These are phyloP conservation scores for Eimeria zaria DNA, from an alignment of 169 alveolate genomes.

Conservation along the genomic window DNA sequence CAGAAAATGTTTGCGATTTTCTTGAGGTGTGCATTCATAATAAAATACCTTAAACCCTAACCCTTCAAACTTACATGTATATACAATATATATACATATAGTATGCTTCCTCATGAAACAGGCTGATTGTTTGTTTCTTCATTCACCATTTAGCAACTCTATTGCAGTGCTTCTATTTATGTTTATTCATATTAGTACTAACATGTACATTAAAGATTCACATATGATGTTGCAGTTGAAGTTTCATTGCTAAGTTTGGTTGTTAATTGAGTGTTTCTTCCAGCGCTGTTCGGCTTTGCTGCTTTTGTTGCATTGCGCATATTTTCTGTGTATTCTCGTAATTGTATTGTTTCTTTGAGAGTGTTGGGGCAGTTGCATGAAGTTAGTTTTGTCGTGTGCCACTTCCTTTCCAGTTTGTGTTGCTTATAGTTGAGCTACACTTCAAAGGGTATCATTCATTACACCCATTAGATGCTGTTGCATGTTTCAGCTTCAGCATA, in stretches of 20 bases:
- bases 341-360: neutral
- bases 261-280: too few species aligned
- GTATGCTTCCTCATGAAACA: too few species aligned
- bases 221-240: neutral
- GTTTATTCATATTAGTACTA: neutral
- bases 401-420: neutral
- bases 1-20: constrained; percentile 77
- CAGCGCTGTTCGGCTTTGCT: neutral
- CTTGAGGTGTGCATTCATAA: constrained; percentile 57
- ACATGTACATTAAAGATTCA: neutral
- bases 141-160: neutral
- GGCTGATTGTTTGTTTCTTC: too few species aligned
- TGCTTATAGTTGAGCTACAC: neutral
- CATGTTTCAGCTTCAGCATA: too few species aligned
- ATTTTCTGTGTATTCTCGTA: too few species aligned
- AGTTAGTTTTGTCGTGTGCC: neutral
- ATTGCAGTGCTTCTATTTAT: neutral
- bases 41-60: neutral
- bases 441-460: neutral
- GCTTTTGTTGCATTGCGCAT: neutral
- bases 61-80: neutral
- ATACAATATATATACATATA: neutral
- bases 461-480: too few species aligned
- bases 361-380: neutral
- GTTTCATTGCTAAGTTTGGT: neutral